Conservation (phyloP, 495 filamentous ascomycete genomes). For the Umbilicaria muhlenbergii region DNA sequence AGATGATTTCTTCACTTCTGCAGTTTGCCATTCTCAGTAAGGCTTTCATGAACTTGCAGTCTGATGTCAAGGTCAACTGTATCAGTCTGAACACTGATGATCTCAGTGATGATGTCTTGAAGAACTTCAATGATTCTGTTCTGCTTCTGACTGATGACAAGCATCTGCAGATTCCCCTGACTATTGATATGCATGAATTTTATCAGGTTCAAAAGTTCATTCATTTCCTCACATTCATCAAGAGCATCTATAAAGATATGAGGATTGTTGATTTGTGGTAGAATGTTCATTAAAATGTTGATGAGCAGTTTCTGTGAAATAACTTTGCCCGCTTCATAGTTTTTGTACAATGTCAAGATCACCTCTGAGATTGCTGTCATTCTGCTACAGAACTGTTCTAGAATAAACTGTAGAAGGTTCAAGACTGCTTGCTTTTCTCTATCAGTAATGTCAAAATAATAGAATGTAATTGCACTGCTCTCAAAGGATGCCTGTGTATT, state of each 20-base stretch:
- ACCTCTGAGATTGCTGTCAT: no score
- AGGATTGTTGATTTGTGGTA: no score
- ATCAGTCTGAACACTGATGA: neutral
- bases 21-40: neutral
- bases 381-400: no score
- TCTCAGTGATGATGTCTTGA: neutral
- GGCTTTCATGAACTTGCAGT: conserved; percentile 9
- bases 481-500: no score
- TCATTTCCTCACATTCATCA: conserved; percentile 15
- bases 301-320: no score
- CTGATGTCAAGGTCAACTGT: conserved; percentile 16
- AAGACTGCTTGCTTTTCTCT: no score
- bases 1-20: conserved; percentile 8
- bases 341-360: no score
- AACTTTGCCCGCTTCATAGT: no score
- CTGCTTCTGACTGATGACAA: conserved; percentile 18
- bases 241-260: conserved; percentile 20
- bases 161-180: conserved; percentile 10
- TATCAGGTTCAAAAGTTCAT: conserved; percentile 11
- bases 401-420: no score
- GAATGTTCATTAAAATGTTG: no score
- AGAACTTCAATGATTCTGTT: conserved; percentile 11
- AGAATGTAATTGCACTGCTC: no score
- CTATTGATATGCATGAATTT: conserved; percentile 6
- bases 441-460: no score